These are phyloP conservation scores for Ormosia semicastrata DNA, from an alignment of 306 rosid genomes.

Conservation along the genomic window DNA sequence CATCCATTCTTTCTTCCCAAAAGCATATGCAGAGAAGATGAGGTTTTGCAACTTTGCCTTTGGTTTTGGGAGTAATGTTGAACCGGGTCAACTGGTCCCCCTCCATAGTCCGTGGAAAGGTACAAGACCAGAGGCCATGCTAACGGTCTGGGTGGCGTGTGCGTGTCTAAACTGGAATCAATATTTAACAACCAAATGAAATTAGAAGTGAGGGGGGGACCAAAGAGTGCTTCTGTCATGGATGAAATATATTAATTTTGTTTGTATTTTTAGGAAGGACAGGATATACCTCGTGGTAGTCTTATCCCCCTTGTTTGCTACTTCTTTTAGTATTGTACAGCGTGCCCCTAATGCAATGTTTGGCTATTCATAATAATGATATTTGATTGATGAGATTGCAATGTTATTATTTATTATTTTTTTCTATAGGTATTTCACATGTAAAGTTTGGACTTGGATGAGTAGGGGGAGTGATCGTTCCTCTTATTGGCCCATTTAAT, in stretches of 20 bases:
- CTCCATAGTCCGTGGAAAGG: constrained; percentile 6
- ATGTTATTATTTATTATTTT: background rate
- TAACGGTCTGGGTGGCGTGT: constrained; percentile 12
- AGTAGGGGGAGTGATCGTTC: background rate
- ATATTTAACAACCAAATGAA: background rate
- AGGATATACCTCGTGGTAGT: background rate
- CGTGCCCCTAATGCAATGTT: background rate
- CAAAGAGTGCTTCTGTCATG: constrained; percentile 6
- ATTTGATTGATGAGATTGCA: constrained; percentile 17
- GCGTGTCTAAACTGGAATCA: constrained; percentile 13
- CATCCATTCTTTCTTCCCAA: constrained; percentile 5
- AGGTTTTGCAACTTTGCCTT: background rate
- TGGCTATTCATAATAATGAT: background rate
- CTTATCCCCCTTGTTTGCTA: constrained; percentile 7
- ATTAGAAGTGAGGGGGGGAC: constrained; percentile 30
- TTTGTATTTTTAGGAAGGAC: constrained; percentile 25
- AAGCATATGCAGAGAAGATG: constrained; percentile 17
- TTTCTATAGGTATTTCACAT: background rate
- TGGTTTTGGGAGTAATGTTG: constrained; percentile 17
- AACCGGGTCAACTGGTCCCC: constrained; percentile 49
- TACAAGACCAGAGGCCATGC: background rate
- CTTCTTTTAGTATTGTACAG: background rate
- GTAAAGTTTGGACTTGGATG: background rate
- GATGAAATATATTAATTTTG: background rate
- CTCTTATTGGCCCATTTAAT: constrained; percentile 7